phyloP scores from a whole-genome alignment of 768 basidiomycete genomes.

The Tulasnella sp. region DNA sequence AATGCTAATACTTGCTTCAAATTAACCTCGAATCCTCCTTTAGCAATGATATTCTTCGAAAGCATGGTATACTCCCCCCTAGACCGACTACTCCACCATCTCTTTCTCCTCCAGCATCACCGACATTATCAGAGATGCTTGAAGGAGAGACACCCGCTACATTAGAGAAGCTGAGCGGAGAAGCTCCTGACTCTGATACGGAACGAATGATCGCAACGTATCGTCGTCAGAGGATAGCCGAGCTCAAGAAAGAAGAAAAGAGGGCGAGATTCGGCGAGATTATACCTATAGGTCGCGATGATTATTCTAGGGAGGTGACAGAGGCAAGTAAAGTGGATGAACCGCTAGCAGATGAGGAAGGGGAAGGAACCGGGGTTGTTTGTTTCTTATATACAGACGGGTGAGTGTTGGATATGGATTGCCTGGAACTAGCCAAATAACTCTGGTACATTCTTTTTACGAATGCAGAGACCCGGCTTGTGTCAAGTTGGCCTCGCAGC shows the following conservation, averaged over 20 bases:
- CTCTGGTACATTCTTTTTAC: background rate
- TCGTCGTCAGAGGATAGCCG: constrained; percentile 47
- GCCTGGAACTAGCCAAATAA: background rate
- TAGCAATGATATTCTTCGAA: constrained; percentile 88
- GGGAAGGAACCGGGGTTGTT: constrained; percentile 73
- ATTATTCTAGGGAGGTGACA: constrained; percentile 90
- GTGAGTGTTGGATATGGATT: constrained; percentile 37
- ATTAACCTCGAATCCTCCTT: constrained; percentile 14
- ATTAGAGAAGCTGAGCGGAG: constrained; percentile 56
- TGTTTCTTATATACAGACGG: constrained; percentile 93
- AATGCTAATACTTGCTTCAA: background rate
- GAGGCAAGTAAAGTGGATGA: constrained; percentile 71
- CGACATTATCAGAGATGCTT: constrained; percentile 53
- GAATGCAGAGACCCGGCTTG: constrained; percentile 60
- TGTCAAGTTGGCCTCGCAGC: constrained; percentile 56
- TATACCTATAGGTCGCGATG: constrained; percentile 80
- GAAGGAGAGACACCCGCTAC: constrained; percentile 47
- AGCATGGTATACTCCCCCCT: constrained; percentile 81
- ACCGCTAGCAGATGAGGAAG: constrained; percentile 38
- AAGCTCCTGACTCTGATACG: constrained; percentile 60
- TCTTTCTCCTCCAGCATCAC: constrained; percentile 72
- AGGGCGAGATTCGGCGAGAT: constrained; percentile 63
- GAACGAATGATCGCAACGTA: constrained; percentile 59
- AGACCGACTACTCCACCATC: constrained; percentile 51
- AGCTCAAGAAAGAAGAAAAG: constrained; percentile 44